Evolutionary conservation across 495 filamentous ascomycete species (phyloP).

Genomic region (Penicillium ucsense): DNA sequence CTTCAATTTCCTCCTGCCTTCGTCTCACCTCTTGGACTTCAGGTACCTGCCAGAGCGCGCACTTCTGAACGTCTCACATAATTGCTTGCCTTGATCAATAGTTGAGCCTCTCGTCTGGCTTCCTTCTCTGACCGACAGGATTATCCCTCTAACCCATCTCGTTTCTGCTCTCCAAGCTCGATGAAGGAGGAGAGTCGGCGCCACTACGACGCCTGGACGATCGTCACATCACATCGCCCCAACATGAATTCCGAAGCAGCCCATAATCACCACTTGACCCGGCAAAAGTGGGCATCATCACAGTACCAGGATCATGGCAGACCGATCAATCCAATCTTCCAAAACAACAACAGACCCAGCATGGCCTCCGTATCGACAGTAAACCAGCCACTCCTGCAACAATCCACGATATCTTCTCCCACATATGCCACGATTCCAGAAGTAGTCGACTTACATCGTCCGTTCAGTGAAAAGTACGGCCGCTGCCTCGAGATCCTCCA

Average conservation of each 20-base stretch:
- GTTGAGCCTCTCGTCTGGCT: neutral
- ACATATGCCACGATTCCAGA: no score
- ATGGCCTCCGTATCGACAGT: constrained; percentile 10
- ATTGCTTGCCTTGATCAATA: no score
- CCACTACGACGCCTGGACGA: constrained; percentile 7
- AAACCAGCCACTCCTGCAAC: constrained; percentile 6
- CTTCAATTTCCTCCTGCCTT: no score
- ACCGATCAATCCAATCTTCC: constrained; percentile 1
- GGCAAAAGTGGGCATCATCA: constrained; percentile 2
- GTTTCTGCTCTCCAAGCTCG: neutral
- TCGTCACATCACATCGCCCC: constrained; percentile 6
- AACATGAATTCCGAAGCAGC: neutral
- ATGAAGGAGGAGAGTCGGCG: constrained; percentile 7
- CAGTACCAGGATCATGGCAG: neutral
- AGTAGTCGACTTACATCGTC: neutral
- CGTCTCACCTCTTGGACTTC: no score
- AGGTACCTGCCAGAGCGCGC: no score
- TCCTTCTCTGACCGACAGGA: neutral
- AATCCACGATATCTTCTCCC: neutral
- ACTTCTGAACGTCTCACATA: no score
- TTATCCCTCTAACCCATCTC: neutral
- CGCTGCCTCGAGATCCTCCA: constrained; percentile 21
- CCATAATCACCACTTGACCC: constrained; percentile 10
- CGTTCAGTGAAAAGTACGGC: constrained; percentile 20
- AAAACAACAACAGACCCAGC: neutral